Conservation (phyloP, 768 basidiomycete genomes). For the Boletellus ananiceps region DNA sequence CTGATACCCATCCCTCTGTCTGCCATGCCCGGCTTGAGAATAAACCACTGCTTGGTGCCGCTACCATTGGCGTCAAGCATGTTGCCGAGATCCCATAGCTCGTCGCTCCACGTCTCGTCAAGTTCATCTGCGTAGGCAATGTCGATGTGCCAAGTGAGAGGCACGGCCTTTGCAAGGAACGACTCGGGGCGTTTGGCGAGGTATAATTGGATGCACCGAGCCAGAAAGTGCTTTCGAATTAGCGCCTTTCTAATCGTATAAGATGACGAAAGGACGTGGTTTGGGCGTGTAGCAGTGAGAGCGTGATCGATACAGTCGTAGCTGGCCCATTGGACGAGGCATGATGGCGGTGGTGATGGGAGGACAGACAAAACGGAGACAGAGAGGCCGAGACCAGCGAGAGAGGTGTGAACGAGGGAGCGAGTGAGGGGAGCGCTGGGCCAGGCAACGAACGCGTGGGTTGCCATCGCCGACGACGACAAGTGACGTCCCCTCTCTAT, state of each 20-base stretch:
- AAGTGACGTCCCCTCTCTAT: slow-evolving; percentile 9
- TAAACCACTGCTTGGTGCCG: slow-evolving; percentile 66
- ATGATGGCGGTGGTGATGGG: slow-evolving; percentile 17
- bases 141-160: slow-evolving; percentile 80
- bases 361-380: slow-evolving; percentile 27
- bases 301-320: slow-evolving; percentile 86
- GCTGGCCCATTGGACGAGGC: slow-evolving; percentile 74
- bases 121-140: slow-evolving; percentile 90
- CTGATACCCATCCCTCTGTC: slow-evolving; percentile 95
- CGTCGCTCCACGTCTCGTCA: slow-evolving; percentile 89
- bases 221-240: slow-evolving; percentile 91
- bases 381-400: slow-evolving; percentile 32
- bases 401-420: slow-evolving; percentile 41
- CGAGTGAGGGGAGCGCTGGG: slow-evolving; percentile 52
- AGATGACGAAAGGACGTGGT: slow-evolving; percentile 63
- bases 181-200: slow-evolving; percentile 65
- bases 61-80: slow-evolving; percentile 42
- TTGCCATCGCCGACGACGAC: not conserved
- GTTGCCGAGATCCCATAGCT: slow-evolving; percentile 80
- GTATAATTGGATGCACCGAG: slow-evolving; percentile 67
- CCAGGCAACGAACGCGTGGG: slow-evolving; percentile 45
- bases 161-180: slow-evolving; percentile 50
- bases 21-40: slow-evolving; percentile 96
- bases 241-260: slow-evolving; percentile 90
- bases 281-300: slow-evolving; percentile 50